A percentile compares a stretch with the other conserved stretches of the same genome.
phyloP scores from a whole-genome alignment of 2,329 filamentous ascomycete genomes.

The Nemania sp. region DNA sequence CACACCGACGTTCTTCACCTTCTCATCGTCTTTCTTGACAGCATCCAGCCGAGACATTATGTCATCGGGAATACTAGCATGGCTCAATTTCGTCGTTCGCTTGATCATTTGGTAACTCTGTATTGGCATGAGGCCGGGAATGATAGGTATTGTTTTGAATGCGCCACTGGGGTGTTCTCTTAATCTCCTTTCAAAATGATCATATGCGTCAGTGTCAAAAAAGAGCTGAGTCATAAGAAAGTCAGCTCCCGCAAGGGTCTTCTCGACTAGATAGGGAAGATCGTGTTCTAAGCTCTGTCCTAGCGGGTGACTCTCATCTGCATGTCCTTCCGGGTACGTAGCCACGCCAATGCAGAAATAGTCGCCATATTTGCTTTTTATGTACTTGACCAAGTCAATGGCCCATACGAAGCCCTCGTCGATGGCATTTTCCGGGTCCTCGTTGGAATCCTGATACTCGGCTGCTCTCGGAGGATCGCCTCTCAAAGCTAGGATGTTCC shows the following conservation, averaged over 20 bases:
- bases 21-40: conserved; percentile 78
- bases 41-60: conserved; percentile 72
- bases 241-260: conserved; percentile 87
- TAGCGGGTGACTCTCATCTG: conserved; percentile 81
- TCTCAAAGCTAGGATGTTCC: conserved; percentile 89
- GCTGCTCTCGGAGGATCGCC: conserved; percentile 89
- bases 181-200: conserved; percentile 74
- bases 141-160: conserved; percentile 86
- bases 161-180: conserved; percentile 79
- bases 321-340: conserved; percentile 92
- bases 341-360: conserved; percentile 97
- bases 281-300: conserved; percentile 75
- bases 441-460: conserved; percentile 74
- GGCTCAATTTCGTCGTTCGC: conserved; percentile 90
- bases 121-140: conserved; percentile 95
- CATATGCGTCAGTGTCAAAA: conserved; percentile 85
- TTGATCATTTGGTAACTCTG: conserved; percentile 97
- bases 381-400: conserved; percentile 86
- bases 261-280: conserved; percentile 85
- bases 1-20: conserved; percentile 78
- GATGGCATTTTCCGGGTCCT: conserved; percentile 59
- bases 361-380: conserved; percentile 80
- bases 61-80: conserved; percentile 75
- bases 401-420: conserved; percentile 87
- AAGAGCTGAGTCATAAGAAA: conserved; percentile 99